Evolutionary conservation across 73 alveolate genomes (phyloP).

Genomic region (Blepharisma stoltei): DNA sequence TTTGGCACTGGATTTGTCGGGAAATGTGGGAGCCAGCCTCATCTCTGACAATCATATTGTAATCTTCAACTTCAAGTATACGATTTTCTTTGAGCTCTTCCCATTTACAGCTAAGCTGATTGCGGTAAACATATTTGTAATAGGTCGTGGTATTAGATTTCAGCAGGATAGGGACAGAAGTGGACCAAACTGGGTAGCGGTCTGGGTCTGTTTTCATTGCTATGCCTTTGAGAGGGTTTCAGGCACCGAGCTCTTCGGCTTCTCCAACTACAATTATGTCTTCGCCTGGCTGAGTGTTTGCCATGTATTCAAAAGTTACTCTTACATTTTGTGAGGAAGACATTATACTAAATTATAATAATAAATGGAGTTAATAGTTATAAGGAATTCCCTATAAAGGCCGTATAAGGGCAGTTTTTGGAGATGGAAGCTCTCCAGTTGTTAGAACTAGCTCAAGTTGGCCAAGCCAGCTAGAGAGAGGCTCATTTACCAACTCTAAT

Average conservation of each 20-base stretch:
- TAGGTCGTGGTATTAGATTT: not conserved
- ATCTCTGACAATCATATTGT: slow-evolving; percentile 8
- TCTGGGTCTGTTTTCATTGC: not conserved
- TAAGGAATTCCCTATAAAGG: no score
- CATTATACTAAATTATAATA: no score
- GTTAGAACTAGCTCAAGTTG: no score
- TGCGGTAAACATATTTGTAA: not conserved
- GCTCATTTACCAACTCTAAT: no score
- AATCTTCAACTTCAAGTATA: not conserved
- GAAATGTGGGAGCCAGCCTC: slow-evolving; percentile 21
- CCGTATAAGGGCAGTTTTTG: no score
- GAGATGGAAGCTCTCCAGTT: no score
- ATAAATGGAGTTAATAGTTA: no score
- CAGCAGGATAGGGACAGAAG: slow-evolving; percentile 24
- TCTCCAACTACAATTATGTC: slow-evolving; percentile 23
- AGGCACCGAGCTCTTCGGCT: not conserved
- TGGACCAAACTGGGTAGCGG: slow-evolving; percentile 25
- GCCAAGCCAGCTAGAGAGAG: no score
- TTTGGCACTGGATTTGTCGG: not conserved
- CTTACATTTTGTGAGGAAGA: not conserved
- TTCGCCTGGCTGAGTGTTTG: slow-evolving; percentile 20
- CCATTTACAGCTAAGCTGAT: slow-evolving; percentile 16
- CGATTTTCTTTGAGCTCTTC: slow-evolving; percentile 24
- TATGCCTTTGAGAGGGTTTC: not conserved
- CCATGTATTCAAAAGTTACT: slow-evolving; percentile 9